Base-by-base conservation (phyloP, 176 grass and related monocot genomes). In the Carex scoparia region DNA sequence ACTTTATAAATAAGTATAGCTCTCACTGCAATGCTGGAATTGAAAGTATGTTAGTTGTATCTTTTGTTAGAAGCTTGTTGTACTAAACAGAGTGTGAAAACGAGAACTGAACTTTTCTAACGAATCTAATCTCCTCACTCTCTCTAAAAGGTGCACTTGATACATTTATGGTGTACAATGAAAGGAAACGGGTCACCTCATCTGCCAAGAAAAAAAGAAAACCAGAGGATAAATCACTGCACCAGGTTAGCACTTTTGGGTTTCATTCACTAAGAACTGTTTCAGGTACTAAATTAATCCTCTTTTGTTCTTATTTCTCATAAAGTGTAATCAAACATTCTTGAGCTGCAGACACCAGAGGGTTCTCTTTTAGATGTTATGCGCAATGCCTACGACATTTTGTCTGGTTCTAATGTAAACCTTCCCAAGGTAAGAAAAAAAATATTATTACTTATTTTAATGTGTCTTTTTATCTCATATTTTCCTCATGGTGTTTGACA, bases 131-230 rank as follows among this genome's bases (percentile, higher is more conserved):
- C 27, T 73, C 42, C 83, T 48, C 3, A 59, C 33, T 3, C 32
- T 61, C 2, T 63, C n/a, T 65, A 82, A 65, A 88, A 98, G 96
- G 87, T 79, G 83, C 86, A 48, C 91, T 98, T 7, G 85, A 92
- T 61, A 98, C 96, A 1, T 98, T 98, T 64, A 98, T 98, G 65
- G 93, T 98, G 59, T 95, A 94, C 84, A 98, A 98, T 86, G 93
- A 98, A 95, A 92, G 96, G 57, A 98, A 92, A 88, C 88, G 37
- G 69, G 96, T 98, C 55, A 98, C 96, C 85, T 98, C 96, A 81
- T 98, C 96, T 51, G 93, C 96, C 83, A 98, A 98, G 94, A 98
- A 76, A 87, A 98, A 94, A 89, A 85, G 88, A 84, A 98, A 98
- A 92, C 65, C 88, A 89, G 87, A 88, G 80, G 89, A 90, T 80